Conservation (phyloP, 192 early-diverging fungal genomes). For the Chytriomyces confervae region DNA sequence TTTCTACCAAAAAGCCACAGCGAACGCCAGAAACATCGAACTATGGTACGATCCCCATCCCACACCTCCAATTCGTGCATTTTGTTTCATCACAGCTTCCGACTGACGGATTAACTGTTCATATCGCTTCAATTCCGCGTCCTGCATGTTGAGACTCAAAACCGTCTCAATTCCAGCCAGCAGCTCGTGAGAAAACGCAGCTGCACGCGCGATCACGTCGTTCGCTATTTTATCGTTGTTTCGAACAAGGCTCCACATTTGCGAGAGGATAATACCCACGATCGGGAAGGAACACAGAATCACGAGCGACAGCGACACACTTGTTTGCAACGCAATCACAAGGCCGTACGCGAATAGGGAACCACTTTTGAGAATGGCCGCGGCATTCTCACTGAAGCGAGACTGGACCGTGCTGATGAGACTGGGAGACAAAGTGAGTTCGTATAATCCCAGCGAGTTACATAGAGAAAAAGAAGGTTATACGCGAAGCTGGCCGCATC, state of each 20-base stretch:
- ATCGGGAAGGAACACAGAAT: slow-evolving; percentile 9
- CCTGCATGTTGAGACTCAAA: slow-evolving; percentile 10
- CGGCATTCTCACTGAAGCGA: not conserved
- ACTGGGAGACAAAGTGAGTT: no score
- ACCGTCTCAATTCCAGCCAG: slow-evolving; percentile 5
- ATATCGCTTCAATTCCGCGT: slow-evolving; percentile 1
- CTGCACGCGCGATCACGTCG: not conserved
- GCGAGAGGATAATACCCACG: slow-evolving; percentile 4
- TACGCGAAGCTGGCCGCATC: no score
- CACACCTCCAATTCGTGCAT: not conserved
- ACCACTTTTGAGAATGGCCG: not conserved
- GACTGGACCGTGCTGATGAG: no score
- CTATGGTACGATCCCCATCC: slow-evolving; percentile 17
- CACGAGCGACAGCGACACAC: not conserved
- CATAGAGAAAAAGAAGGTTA: no score
- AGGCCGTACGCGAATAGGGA: not conserved
- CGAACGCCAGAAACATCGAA: slow-evolving; percentile 20
- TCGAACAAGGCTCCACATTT: slow-evolving; percentile 1
- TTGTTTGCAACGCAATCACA: not conserved
- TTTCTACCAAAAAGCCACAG: slow-evolving; percentile 4
- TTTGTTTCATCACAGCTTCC: not conserved
- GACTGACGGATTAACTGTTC: not conserved
- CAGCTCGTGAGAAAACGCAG: not conserved
- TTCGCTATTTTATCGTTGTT: not conserved
- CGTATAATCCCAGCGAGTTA: no score